A percentile compares a stretch with the other conserved stretches of the same genome.
Conservation (phyloP, 2,329 filamentous ascomycete species). For the Neoarthrinium moseri region DNA sequence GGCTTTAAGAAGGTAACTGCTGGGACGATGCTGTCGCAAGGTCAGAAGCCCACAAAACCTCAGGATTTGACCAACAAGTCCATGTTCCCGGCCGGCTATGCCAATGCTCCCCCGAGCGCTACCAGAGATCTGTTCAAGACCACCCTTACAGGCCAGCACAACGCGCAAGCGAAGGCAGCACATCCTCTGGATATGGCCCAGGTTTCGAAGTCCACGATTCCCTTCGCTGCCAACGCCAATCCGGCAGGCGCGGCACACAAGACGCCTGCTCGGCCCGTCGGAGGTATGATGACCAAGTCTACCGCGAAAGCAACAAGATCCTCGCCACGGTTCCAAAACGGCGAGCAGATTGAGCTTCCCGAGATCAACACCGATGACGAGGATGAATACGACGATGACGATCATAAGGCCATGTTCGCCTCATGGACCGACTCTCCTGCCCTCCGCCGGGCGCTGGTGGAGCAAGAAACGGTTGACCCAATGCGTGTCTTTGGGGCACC, state of each 20-base stretch:
- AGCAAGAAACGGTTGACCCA: constrained; percentile 84
- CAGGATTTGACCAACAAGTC: constrained; percentile 63
- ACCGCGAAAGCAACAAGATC: constrained; percentile 61
- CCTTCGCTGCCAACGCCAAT: constrained; percentile 73
- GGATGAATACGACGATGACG: constrained; percentile 70
- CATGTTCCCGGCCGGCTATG: constrained; percentile 60
- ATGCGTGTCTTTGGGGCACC: constrained; percentile 86
- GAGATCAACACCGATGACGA: constrained; percentile 96
- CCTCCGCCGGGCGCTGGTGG: constrained; percentile 70
- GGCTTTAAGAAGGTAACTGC: constrained; percentile 63
- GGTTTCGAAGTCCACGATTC: constrained; percentile 83
- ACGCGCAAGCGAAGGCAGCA: constrained; percentile 58
- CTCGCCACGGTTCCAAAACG: constrained; percentile 83
- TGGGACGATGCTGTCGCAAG: neutral
- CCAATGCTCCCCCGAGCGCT: constrained; percentile 53
- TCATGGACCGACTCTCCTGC: constrained; percentile 89
- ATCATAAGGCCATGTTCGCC: constrained; percentile 62
- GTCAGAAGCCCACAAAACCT: constrained; percentile 30
- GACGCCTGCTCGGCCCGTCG: constrained; percentile 62
- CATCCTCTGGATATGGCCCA: constrained; percentile 84
- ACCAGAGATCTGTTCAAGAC: constrained; percentile 63
- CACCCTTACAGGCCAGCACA: constrained; percentile 65
- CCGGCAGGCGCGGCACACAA: constrained; percentile 59
- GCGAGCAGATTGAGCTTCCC: constrained; percentile 86
- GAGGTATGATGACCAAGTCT: constrained; percentile 48